phyloP scores from a whole-genome alignment of 73 alveolate species.

The Paramecium sexaurelia region DNA sequence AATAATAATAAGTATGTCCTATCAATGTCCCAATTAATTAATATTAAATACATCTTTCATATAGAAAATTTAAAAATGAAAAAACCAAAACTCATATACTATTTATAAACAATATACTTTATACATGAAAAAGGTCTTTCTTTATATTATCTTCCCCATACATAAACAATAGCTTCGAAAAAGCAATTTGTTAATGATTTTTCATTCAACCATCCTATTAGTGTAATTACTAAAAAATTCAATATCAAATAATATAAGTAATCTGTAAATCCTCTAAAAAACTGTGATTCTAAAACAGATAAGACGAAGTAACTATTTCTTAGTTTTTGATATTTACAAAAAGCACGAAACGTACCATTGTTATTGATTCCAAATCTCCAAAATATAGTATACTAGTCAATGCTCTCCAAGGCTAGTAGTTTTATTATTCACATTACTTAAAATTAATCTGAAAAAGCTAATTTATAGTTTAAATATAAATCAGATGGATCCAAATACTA shows the following conservation, averaged over 20 bases:
- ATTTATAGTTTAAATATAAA: constrained; percentile 29
- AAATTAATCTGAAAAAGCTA: constrained; percentile 39
- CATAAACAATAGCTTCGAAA: background rate
- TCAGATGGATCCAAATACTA: background rate
- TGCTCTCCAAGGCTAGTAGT: constrained; percentile 1
- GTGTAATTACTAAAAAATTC: background rate
- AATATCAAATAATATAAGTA: background rate
- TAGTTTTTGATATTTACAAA: background rate
- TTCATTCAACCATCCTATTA: background rate
- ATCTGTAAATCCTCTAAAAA: constrained; percentile 18
- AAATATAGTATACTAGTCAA: constrained; percentile 32
- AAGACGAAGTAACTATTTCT: background rate
- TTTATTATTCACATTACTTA: background rate
- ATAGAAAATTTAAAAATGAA: background rate
- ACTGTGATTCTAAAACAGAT: background rate
- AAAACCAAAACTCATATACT: background rate
- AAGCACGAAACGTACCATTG: background rate
- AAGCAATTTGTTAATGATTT: background rate
- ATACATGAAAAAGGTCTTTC: constrained; percentile 32
- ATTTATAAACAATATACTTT: too few species aligned
- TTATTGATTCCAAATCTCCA: background rate
- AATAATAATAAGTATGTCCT: constrained; percentile 47
- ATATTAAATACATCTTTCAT: background rate
- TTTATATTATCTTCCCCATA: background rate
- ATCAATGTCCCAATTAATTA: background rate